A percentile compares a stretch with the other conserved stretches of the same genome.
Conservation (phyloP, 2,329 filamentous ascomycete genomes). For the Ascochyta fabae region DNA sequence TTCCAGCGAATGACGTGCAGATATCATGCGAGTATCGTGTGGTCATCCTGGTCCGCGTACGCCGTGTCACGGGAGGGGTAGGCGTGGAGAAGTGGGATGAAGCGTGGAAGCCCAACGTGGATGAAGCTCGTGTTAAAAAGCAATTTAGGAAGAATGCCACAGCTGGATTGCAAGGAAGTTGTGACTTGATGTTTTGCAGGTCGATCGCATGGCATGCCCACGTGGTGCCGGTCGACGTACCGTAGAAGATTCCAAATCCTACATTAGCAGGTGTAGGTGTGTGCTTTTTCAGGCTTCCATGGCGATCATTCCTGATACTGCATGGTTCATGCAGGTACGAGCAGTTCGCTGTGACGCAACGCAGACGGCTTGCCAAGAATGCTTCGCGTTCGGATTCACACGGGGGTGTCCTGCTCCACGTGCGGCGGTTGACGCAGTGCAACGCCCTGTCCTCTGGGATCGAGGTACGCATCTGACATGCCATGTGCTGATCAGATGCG, state of each 20-base stretch:
- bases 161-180: neutral
- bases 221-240: neutral
- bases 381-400: slow-evolving; percentile 6
- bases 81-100: neutral
- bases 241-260: neutral
- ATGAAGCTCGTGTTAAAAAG: slow-evolving; percentile 3
- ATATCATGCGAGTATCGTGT: too few species aligned
- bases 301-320: neutral
- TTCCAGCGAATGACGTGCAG: too few species aligned
- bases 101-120: neutral
- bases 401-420: neutral
- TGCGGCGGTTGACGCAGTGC: slow-evolving; percentile 1
- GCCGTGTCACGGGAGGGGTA: too few species aligned
- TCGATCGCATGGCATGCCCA: neutral
- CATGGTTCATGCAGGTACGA: slow-evolving; percentile 5
- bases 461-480: neutral
- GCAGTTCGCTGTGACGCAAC: neutral
- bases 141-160: neutral
- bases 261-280: neutral
- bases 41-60: too few species aligned
- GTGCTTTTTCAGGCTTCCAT: neutral
- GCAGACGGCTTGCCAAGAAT: slow-evolving; percentile 1
- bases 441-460: neutral
- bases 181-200: neutral
- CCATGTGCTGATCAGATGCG: neutral